These are phyloP conservation scores for Xanthoconium purpureum DNA, from an alignment of 768 basidiomycete genomes.

Conservation along the genomic window DNA sequence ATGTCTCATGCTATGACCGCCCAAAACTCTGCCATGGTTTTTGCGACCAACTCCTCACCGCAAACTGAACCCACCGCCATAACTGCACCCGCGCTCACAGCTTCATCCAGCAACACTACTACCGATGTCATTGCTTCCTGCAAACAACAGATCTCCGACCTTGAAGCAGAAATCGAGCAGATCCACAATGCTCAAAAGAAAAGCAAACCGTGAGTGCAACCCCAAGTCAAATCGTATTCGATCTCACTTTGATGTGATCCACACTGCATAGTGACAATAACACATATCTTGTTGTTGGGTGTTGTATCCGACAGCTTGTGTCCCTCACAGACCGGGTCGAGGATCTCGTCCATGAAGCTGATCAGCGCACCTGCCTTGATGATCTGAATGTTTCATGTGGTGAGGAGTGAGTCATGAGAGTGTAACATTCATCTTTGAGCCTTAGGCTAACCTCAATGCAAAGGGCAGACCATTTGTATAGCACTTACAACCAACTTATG, in stretches of 20 bases:
- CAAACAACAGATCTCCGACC: not conserved
- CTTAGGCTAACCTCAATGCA: not conserved
- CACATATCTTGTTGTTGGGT: not conserved
- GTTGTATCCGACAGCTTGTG: conserved; percentile 1
- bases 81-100: too few relatives aligned
- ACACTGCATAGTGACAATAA: not conserved
- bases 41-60: too few relatives aligned
- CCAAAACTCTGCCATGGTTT: too few relatives aligned
- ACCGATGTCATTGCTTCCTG: not conserved
- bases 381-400: not conserved
- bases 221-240: too few relatives aligned
- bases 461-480: not conserved
- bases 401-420: conserved; percentile 6
- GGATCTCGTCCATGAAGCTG: too few relatives aligned
- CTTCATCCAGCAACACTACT: too few relatives aligned
- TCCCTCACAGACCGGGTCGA: too few relatives aligned
- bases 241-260: too few relatives aligned
- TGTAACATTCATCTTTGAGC: not conserved
- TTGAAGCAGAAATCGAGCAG: not conserved
- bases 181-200: not conserved
- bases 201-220: not conserved
- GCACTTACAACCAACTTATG: not conserved
- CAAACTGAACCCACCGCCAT: too few relatives aligned
- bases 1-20: too few relatives aligned
- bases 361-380: not conserved